Evolutionary conservation across 2,329 filamentous ascomycete species (phyloP).

Genomic region (Cercospora sesami): DNA sequence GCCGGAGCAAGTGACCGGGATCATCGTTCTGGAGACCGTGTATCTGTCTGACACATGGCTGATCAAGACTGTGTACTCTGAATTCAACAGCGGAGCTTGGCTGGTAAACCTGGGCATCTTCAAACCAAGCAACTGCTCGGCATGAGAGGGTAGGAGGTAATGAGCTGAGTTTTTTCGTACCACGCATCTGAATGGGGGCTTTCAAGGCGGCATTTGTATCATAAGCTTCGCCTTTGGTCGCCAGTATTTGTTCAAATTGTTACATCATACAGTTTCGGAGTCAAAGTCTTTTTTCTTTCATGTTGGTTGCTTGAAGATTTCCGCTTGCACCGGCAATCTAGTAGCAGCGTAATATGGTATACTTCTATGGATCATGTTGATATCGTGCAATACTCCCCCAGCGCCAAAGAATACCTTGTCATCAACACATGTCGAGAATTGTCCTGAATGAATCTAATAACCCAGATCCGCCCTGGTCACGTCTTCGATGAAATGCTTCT

Average conservation of each 20-base stretch:
- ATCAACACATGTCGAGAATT: background rate
- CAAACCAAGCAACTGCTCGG: slow-evolving; percentile 32
- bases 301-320: background rate
- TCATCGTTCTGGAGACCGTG: slow-evolving; percentile 37
- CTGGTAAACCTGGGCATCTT: slow-evolving; percentile 37
- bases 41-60: slow-evolving; percentile 28
- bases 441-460: slow-evolving; percentile 33
- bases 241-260: background rate
- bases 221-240: background rate
- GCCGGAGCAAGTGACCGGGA: slow-evolving; percentile 33
- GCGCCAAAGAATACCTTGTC: background rate
- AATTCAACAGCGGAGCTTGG: slow-evolving; percentile 41
- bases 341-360: background rate
- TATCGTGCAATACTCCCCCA: background rate
- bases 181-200: background rate
- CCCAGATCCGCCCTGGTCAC: slow-evolving; percentile 45
- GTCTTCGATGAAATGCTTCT: slow-evolving; percentile 50
- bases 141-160: slow-evolving; percentile 10
- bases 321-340: background rate
- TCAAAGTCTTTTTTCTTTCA: background rate
- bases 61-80: slow-evolving; percentile 39
- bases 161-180: background rate
- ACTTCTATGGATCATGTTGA: background rate
- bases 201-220: background rate
- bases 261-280: background rate